Base-by-base conservation (phyloP, 1,139 yeast genomes). In the Sugiyamaella xylanicola region DNA sequence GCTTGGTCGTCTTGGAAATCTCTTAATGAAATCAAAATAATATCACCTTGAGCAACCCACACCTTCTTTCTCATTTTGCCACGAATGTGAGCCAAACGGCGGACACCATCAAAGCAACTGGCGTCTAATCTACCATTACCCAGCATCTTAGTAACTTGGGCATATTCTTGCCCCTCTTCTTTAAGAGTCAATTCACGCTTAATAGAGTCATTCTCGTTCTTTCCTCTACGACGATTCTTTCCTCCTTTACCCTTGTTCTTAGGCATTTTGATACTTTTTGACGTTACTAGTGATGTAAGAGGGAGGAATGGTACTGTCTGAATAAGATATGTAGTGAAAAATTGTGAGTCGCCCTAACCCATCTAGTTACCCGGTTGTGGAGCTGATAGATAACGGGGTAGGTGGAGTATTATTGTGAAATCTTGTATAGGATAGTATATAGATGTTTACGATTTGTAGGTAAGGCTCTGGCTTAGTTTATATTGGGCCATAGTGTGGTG, bases 31-130 rank as follows among this genome's bases (percentile, higher is more conserved):
- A 93, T 93, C 70, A 95, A 79, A 65, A 95, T 91, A 67, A 95
- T 95, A 72, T 95, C 99, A 77, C 99, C 99, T 76, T 91, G 98
- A 47, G 90, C 88, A 90, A 95, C 92, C 99, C 99, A 95, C 61
- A 92, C 98, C 84, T 93, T 93, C 86, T 95, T 95, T 82, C 99
- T 88, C 78, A 95, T 83, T 74, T 95, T 95, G 66, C 99, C 99
- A 81, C 99, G 88, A 70, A 95, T 95, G 72, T 93, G 99, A 17
- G 96, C 98, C 83, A 90, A 83, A 79, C 99, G 86, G 72, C 86
- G 90, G 65, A 80, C 79, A 63, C 96, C 97, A 71, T 95, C 99
- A 70, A 93, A 95, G 77, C 99, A 95, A 55, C 84, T 75, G 56
- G 96, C 97, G 74, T 92, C 97, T 56, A 95, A 85, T 76, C 99